Base-by-base conservation (phyloP, 805 yeast genomes). In the Lipomyces mesembrius region DNA sequence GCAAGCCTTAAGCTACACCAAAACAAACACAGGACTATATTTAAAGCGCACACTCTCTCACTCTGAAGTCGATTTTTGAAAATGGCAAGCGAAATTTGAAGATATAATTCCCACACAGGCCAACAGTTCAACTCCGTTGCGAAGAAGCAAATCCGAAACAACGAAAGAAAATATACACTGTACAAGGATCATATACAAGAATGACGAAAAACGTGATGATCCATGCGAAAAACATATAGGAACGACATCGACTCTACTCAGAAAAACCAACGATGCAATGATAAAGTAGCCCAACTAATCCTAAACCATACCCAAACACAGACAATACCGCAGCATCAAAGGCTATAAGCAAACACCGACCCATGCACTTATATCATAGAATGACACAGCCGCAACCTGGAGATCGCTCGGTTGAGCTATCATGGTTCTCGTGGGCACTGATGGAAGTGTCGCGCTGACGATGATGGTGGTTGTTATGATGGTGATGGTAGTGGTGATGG, bases 371-470 rank as follows among this genome's bases (percentile, higher is more conserved):
- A 22, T 53, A 14, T 61, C 22, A 64, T 22, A 59, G 49, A 32
- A 67, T 64, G 7, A 61, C 43, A 39, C 70, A 67, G n/a, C 70
- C 68, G 55, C 70, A 64, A 12, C 66, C 65, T 1, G 63, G 32
- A 9, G 65, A 58, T 12, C 54, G 61, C 14, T 25, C 46, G 20
- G 25, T 55, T 32, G 25, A 34, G 39, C 53, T 49, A 17, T 39
- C 51, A 20, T 54, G 39, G 34, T 55, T 55, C 29, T 27, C 53
- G 53, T 57, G 12, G 5, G 27, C 49, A 27, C 49, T 25, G 59
- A 22, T 14, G 59, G 27, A 35, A 17, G 49, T 32, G 17, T 20
- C 49, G 32, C 29, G 59, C 14, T 22, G 57, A 29, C 56, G 37
- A 46, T 25, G 32, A 25, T 39, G 63, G 14, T 49, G 59, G 43